Base-by-base conservation (phyloP, 2,329 filamentous ascomycete species). In the Myrmaecium sp. region DNA sequence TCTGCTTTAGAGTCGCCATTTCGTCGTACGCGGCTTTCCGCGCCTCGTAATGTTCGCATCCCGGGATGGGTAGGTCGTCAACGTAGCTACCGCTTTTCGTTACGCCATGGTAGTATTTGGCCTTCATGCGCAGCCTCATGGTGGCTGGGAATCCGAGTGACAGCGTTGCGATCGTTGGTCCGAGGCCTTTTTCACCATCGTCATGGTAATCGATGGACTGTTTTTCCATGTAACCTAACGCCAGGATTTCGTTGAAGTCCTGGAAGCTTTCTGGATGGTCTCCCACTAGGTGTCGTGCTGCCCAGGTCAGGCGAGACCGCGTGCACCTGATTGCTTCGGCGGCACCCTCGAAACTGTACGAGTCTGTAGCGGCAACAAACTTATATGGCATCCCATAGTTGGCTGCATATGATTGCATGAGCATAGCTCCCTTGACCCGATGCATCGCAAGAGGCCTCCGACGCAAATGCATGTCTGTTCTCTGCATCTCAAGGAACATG, bases 351-450 rank as follows among this genome's bases (percentile, higher is more conserved):
- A 51, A 51, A 0, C 39, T 26, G 2, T 28, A 28, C 0, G 42
- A 43, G 4, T 36, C 35, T 0, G 68, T 63, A 1, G 57, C 52
- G 1, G 72, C 69, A 18, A 68, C 60, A 38, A 71, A 78, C 28
- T 77, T 76, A 44, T 78, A 79, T 0, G 63, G 62, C 32, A 71
- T 71, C 2, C 73, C 73, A 34, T 57, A 68, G 33, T 72, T 72
- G 16, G 58, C 55, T 2, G 52, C 45, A 31, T 64, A 71, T 27
- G 70, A 64, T 0, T 59, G 52, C 1, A 60, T 66, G 4, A 66
- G 42, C 4, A 55, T 50, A 29, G 65, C 60, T 6, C 49, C 50
- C 22, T 42, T 54, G 18, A 50, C 37, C n/a, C 38, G 33, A 8
- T 30, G 27, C 12, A 30, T 33, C 6, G 30, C 29, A 4, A 44